Evolutionary conservation across 805 yeast species (phyloP), one percentile per base, ranked within the genome.

Genomic region (Metschnikowia shivogae): DNA sequence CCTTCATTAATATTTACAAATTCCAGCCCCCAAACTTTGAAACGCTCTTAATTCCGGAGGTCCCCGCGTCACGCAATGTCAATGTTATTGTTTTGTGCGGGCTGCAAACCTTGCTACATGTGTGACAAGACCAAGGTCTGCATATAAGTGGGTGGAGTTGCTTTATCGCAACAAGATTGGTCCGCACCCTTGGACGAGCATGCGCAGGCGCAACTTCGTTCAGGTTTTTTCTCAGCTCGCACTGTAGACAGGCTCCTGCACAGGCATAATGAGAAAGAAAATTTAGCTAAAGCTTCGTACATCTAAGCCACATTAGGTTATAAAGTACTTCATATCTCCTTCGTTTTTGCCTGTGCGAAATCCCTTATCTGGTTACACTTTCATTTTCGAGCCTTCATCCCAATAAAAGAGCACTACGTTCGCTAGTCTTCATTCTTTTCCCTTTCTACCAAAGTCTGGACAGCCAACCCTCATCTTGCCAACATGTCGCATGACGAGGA

Each of bases 401-500:
- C 19, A 27, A 36, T 36, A 36, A 24, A 22, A 36, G 26, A 27
- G 22, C 24, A 6, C 26, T 22, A 7, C 26, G 4, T 22, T 22
- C 26, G 26, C 26, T 22, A 22, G 8, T 22, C 26, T 22, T 7
- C 26, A 7, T 22, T 3, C 8, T 22, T 6, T 22, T 22, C 26
- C 2, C n/a, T 17, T 6, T 10, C 10, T 17, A 4, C 19, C 1
- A 27, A 11, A 29, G 3, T 29, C 13, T 12, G 31, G 13, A 11
- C 31, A 9, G 12, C 31, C 13, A 29, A 11, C 2, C 13, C n/a
- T 36, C 29, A 26, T 13, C 29, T 11, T 11, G 27, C 12, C 39
- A 17, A 26, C 5, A 28, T 37, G 34, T 29, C 34, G 33, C 34
- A 19, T 19, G 40, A 37, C 34, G 40, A 37, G 9, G 50, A 49